Base-by-base conservation (phyloP, 2,329 filamentous ascomycete genomes). In the Knufia fluminis region DNA sequence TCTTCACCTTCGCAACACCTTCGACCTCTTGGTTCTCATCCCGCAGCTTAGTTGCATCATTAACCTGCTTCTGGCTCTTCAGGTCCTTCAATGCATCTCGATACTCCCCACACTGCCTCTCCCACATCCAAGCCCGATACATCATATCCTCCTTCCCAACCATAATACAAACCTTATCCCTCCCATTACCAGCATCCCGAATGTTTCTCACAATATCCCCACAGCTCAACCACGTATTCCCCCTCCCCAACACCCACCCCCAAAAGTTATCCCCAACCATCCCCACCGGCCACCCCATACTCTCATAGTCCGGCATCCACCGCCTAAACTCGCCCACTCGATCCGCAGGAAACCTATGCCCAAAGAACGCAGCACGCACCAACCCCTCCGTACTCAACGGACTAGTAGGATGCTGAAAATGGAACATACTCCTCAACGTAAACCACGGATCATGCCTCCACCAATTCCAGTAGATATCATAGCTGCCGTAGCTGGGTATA, bases 321-420 rank as follows among this genome's bases (percentile, higher is more conserved):
- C 58, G 56, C 54, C 72, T 69, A 46, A 79, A 72, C 2, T 64
- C 61, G 2, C 61, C 44, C 1, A 77, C 66, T 3, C 69, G 61
- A 1, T 60, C 54, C 3, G 66, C 61, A 0, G 71, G 67, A 41
- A 71, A 72, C 12, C 60, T 53, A 0, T 67, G 55, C 43, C 72
- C 71, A 59, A 79, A 79, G 61, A 80, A 79, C 1, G 68, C 71
- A 3, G 64, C 65, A 17, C 68, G 68, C 1, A 74, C 69, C 10
- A 79, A 64, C n/a, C 60, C 58, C 0, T 73, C 72, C 16, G 72
- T 74, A 1, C 73, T 75, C 1, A 79, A 66, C 1, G 75, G 71
- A 42, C 75, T 78, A 52, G 71, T 71, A 12, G 74, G 67, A 57
- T 77, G 74, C 60, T 68, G 68, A 2, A 68, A 62, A 52, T 76